These are phyloP conservation scores for Sphenostylis stenocarpa DNA, from an alignment of 306 rosid genomes.

Conservation along the genomic window DNA sequence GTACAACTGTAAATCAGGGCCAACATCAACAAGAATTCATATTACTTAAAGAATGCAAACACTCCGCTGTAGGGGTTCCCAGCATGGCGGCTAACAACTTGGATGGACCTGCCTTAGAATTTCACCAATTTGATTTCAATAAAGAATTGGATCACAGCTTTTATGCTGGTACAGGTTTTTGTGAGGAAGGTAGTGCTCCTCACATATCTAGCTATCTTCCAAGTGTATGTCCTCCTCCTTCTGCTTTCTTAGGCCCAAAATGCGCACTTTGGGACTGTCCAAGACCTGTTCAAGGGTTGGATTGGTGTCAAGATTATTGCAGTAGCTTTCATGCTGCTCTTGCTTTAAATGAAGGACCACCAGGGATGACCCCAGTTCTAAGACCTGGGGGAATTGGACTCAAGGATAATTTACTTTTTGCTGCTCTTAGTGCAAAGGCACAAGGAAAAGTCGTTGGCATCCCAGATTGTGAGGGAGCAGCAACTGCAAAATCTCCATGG, in stretches of 20 bases:
- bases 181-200: conserved; percentile 50
- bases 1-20: conserved; percentile 43
- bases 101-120: conserved; percentile 59
- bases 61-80: conserved; percentile 49
- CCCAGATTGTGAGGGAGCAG: conserved; percentile 94
- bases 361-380: conserved; percentile 83
- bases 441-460: conserved; percentile 86
- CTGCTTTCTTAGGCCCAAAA: conserved; percentile 87
- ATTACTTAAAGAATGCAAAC: conserved; percentile 55
- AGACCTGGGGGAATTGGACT: conserved; percentile 86
- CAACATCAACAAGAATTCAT: conserved; percentile 59
- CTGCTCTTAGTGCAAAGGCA: conserved; percentile 72
- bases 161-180: conserved; percentile 44
- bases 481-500: conserved; percentile 52
- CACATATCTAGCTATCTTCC: conserved; percentile 67
- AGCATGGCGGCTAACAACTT: conserved; percentile 47
- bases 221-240: conserved; percentile 71
- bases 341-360: conserved; percentile 84
- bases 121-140: conserved; percentile 55
- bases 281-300: conserved; percentile 81
- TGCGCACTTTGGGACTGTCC: conserved; percentile 94
- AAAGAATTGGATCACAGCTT: conserved; percentile 54
- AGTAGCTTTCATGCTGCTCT: conserved; percentile 75
- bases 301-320: conserved; percentile 77
- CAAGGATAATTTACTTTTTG: conserved; percentile 77